Evolutionary conservation across 306 rosid genomes (phyloP).

Genomic region (Vicia sativa): DNA sequence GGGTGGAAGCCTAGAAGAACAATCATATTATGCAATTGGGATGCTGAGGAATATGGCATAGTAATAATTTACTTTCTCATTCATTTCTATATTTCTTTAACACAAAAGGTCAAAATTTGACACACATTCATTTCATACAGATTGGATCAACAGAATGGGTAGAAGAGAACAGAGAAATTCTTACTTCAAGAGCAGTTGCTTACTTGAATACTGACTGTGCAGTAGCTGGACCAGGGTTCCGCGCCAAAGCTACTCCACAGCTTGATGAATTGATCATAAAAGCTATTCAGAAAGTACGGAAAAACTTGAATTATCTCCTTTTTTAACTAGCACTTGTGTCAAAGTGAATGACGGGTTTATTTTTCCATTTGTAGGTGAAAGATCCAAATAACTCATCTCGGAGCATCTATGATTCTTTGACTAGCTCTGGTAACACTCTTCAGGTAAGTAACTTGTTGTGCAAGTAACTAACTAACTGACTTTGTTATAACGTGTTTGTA

Average conservation of each 20-base stretch:
- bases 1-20: slow-evolving; percentile 86
- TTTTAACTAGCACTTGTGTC: slow-evolving; percentile 4
- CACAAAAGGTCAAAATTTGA: slow-evolving; percentile 10
- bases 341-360: slow-evolving; percentile 35
- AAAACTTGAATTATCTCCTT: not conserved
- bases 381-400: slow-evolving; percentile 76
- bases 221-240: slow-evolving; percentile 58
- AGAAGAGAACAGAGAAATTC: slow-evolving; percentile 75
- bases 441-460: slow-evolving; percentile 39
- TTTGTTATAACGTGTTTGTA: too few species aligned
- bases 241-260: slow-evolving; percentile 69
- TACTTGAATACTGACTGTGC: slow-evolving; percentile 70
- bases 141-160: slow-evolving; percentile 85
- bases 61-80: slow-evolving; percentile 49
- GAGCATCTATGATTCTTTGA: slow-evolving; percentile 66
- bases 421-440: slow-evolving; percentile 48
- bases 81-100: not conserved
- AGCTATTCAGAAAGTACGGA: slow-evolving; percentile 65
- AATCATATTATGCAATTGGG: slow-evolving; percentile 75
- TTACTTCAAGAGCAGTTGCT: slow-evolving; percentile 71
- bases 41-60: slow-evolving; percentile 82
- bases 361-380: slow-evolving; percentile 49
- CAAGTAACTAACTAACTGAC: too few species aligned
- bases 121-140: slow-evolving; percentile 40
- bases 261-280: slow-evolving; percentile 66